Base-by-base conservation (phyloP, 495 filamentous ascomycete genomes). In the Penicillium pulvis region DNA sequence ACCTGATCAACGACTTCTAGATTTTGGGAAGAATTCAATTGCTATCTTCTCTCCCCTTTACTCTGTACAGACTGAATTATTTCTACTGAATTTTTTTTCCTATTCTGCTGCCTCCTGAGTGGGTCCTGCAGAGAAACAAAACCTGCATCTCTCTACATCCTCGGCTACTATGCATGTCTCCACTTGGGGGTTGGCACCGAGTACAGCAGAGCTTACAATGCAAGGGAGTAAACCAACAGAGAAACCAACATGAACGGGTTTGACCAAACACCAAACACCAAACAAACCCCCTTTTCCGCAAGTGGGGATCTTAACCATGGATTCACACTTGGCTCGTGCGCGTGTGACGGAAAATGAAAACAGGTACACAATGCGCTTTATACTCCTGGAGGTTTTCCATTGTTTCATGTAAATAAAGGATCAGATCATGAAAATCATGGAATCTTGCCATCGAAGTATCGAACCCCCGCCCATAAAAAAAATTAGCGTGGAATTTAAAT, bases 81-180 rank as follows among this genome's bases (percentile, higher is more conserved):
- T 16, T 28, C 44, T 24, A 3, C 44, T 26, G 20, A 45, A n/a
- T 5, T 19, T 19, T 45, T 45, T 1, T 45, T 19, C 4, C n/a
- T 26, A 1, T 19, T 45, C 17, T 45, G 20, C 42, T 23, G 6
- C 42, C 42, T 23, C 42, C 42, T 45, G 42, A 45, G 42, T 45
- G 42, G 42, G 42, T 47, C 44, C 9, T 47, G 44, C 7, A 4
- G 8, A 20, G 17, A 17, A 20, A 20, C 1, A 47, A 26, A 47
- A 47, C 44, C 44, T 47, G 20, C 20, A 26, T 6, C 20, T 47
- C 7, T 23, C 14, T 12, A 19, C 19, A 47, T 47, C 23, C 24
- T 47, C 19, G 20, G 20, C 20, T 47, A 47, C 20, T 12, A 47
- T 47, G 44, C 12, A 26, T 26, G 44, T 11, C 55, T 65, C 55